A percentile compares a stretch with the other conserved stretches of the same genome.
These are phyloP conservation scores for Exserohilum turcica DNA, from an alignment of 2,329 filamentous ascomycete genomes.

Conservation along the genomic window DNA sequence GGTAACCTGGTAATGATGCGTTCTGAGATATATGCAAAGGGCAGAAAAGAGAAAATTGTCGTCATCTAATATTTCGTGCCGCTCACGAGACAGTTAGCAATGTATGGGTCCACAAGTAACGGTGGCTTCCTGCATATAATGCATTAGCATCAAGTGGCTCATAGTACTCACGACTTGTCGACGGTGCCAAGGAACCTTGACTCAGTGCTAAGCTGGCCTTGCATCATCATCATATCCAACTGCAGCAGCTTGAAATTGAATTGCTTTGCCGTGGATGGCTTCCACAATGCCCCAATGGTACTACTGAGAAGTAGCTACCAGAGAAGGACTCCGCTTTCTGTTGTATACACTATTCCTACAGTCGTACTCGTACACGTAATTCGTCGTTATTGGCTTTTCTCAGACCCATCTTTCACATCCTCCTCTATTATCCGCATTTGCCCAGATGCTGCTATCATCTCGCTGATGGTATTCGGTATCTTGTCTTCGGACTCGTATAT, in stretches of 20 bases:
- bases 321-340: constrained; percentile 1
- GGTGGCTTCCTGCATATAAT: not conserved
- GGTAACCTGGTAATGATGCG: not conserved
- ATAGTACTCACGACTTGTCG: not conserved
- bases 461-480: constrained; percentile 31
- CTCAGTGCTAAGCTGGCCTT: not conserved
- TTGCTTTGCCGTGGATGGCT: not conserved
- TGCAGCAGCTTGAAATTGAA: not conserved
- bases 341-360: constrained; percentile 34
- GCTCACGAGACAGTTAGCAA: not conserved
- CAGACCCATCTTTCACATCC: constrained; percentile 12
- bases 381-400: constrained; percentile 21
- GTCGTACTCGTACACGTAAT: constrained; percentile 18
- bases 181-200: not conserved
- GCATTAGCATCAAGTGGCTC: constrained; percentile 1
- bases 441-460: constrained; percentile 49
- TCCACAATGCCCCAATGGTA: not conserved
- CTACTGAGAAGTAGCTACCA: not conserved
- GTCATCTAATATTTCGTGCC: not conserved
- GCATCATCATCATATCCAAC: not conserved
- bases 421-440: constrained; percentile 47
- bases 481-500: constrained; percentile 54
- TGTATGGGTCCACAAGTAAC: not conserved
- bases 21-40: not conserved
- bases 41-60: not conserved